phyloP scores from a whole-genome alignment of 116 monocot genomes.

The Thalassia testudinum region DNA sequence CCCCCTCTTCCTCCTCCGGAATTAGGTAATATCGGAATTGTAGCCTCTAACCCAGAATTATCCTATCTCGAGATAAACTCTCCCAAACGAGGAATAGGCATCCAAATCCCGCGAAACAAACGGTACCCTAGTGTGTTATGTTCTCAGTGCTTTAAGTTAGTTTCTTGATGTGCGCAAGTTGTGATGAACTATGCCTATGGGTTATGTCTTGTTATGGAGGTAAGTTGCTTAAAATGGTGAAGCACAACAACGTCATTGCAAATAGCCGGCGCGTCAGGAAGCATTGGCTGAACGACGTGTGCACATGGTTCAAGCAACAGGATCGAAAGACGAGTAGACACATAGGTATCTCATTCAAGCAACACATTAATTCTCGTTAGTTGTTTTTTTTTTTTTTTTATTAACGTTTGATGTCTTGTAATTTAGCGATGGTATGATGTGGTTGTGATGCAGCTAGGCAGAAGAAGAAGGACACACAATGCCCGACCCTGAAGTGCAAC shows the following conservation, averaged over 20 bases:
- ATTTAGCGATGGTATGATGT: too few species aligned
- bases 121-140: too few species aligned
- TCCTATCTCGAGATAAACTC: too few species aligned
- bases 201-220: too few species aligned
- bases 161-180: not conserved
- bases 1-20: not conserved
- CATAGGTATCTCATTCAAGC: not conserved
- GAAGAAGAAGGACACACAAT: conserved; percentile 39
- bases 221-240: not conserved
- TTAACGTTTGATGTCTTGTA: not conserved
- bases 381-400: not conserved
- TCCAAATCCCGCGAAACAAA: too few species aligned
- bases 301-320: not conserved
- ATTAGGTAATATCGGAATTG: too few species aligned
- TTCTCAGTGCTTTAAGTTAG: too few species aligned
- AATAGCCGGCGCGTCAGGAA: not conserved
- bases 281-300: not conserved
- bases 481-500: conserved; percentile 40
- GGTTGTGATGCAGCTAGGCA: conserved; percentile 42
- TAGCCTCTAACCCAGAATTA: too few species aligned
- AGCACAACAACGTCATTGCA: not conserved
- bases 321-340: not conserved
- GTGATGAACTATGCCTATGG: not conserved
- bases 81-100: too few species aligned
- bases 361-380: not conserved